Evolutionary conservation across 2,329 filamentous ascomycete species (phyloP).

Genomic region (Aureobasidium namibiae): DNA sequence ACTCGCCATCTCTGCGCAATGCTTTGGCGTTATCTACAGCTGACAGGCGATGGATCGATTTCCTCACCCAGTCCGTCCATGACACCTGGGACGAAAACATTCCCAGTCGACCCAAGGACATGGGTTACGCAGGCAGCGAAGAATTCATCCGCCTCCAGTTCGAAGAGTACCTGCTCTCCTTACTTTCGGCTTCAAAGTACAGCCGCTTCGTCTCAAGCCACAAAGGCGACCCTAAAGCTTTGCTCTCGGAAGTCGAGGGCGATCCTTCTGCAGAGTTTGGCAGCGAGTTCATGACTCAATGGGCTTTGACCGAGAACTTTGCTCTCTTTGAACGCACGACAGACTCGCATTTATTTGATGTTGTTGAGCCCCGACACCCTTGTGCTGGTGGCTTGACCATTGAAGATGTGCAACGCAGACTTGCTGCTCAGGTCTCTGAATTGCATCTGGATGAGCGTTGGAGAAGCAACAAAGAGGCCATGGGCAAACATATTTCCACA

Average conservation of each 20-base stretch:
- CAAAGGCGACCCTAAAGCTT: conserved; percentile 47
- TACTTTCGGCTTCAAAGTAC: conserved; percentile 85
- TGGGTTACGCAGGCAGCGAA: conserved; percentile 91
- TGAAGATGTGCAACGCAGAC: conserved; percentile 83
- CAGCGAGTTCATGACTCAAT: conserved; percentile 75
- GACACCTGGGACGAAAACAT: conserved; percentile 95
- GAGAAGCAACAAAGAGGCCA: conserved; percentile 69
- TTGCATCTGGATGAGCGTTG: conserved; percentile 88
- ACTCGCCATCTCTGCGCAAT: conserved; percentile 65
- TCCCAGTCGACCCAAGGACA: conserved; percentile 80
- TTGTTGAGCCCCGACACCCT: conserved; percentile 86
- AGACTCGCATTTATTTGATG: conserved; percentile 85
- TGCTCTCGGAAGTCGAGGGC: conserved; percentile 59
- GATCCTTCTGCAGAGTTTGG: conserved; percentile 82
- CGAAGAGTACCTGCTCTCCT: conserved; percentile 86
- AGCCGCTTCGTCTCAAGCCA: conserved; percentile 46
- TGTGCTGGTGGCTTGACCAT: conserved; percentile 88
- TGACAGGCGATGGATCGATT: conserved; percentile 94
- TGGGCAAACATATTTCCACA: conserved; percentile 82
- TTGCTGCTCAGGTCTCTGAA: conserved; percentile 87
- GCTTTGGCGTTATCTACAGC: conserved; percentile 74
- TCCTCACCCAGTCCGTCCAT: conserved; percentile 83
- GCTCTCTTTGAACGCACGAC: conserved; percentile 67
- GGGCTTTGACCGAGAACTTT: conserved; percentile 85
- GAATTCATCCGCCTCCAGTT: conserved; percentile 97